A percentile compares a stretch with the other conserved stretches of the same genome.
These are phyloP conservation scores for Holtermanniella nyarrowii DNA, from an alignment of 768 basidiomycete species.

Conservation along the genomic window DNA sequence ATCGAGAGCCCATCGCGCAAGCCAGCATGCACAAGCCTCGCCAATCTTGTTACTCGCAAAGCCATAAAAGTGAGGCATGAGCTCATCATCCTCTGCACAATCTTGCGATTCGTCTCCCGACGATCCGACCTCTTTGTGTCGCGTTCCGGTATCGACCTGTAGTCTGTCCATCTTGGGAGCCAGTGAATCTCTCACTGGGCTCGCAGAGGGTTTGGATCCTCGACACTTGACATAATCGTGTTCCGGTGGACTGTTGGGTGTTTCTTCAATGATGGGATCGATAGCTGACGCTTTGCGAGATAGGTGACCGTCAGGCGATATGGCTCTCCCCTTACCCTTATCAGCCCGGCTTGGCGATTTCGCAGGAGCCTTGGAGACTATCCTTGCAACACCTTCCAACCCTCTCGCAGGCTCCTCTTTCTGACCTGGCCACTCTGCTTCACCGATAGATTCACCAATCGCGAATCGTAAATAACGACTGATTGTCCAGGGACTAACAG, in stretches of 20 bases:
- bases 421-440: constrained; percentile 44
- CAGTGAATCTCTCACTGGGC: no score
- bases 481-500: constrained; percentile 69
- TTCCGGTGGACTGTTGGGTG: background rate
- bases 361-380: background rate
- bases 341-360: background rate
- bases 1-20: constrained; percentile 74
- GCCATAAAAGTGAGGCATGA: constrained; percentile 58
- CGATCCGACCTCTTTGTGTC: background rate
- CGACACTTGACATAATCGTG: background rate
- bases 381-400: constrained; percentile 16
- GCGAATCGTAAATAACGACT: constrained; percentile 71
- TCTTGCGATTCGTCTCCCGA: background rate
- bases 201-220: background rate
- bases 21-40: constrained; percentile 78
- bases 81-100: background rate
- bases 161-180: no score
- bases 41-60: constrained; percentile 83
- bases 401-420: constrained; percentile 34
- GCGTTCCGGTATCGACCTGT: background rate
- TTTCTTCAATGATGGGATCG: background rate
- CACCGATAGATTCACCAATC: constrained; percentile 56
- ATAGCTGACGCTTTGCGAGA: background rate
- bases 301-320: background rate
- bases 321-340: background rate